Percentiles rank a stretch among this genome's conserved stretches.
These are phyloP conservation scores for Omphalea diandra DNA, from an alignment of 441 rosid genomes.

Conservation along the genomic window DNA sequence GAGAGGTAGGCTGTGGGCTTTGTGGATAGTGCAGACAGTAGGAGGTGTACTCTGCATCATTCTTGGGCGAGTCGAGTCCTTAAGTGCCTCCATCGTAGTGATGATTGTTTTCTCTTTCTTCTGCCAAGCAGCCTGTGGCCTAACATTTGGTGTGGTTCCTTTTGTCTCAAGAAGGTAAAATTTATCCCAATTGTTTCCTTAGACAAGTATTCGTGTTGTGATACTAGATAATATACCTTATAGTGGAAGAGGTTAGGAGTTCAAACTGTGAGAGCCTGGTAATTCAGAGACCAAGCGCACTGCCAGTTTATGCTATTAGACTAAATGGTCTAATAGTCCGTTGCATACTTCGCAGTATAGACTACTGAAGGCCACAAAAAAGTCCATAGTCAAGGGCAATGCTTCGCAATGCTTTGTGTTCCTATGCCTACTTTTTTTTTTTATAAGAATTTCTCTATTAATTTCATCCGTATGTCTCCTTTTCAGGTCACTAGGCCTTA, in stretches of 20 bases:
- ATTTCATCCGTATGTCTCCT: background rate
- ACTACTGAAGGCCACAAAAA: too few species aligned
- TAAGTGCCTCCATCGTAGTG: constrained; percentile 15
- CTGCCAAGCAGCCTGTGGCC: constrained; percentile 32
- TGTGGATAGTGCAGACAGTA: constrained; percentile 34
- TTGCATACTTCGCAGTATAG: background rate
- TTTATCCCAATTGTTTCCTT: background rate
- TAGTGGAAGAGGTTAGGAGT: too few species aligned
- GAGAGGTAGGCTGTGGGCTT: constrained; percentile 44
- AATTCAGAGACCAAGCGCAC: too few species aligned
- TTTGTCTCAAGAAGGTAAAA: constrained; percentile 27
- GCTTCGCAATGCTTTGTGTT: too few species aligned
- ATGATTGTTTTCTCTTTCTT: constrained; percentile 29
- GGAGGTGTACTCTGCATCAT: constrained; percentile 37
- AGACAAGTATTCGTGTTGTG: too few species aligned
- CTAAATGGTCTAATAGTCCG: too few species aligned
- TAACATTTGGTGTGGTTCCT: constrained; percentile 34
- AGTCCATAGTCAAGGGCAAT: too few species aligned
- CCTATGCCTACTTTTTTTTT: too few species aligned
- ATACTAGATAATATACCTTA: too few species aligned
- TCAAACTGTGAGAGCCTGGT: too few species aligned
- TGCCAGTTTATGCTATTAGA: too few species aligned
- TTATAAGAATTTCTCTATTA: background rate
- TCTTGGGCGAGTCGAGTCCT: constrained; percentile 22
- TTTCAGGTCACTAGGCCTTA: constrained; percentile 57